These are phyloP conservation scores for Magnolia kwangsiensis DNA, from an alignment of 164 flowering plant genomes.

Conservation along the genomic window DNA sequence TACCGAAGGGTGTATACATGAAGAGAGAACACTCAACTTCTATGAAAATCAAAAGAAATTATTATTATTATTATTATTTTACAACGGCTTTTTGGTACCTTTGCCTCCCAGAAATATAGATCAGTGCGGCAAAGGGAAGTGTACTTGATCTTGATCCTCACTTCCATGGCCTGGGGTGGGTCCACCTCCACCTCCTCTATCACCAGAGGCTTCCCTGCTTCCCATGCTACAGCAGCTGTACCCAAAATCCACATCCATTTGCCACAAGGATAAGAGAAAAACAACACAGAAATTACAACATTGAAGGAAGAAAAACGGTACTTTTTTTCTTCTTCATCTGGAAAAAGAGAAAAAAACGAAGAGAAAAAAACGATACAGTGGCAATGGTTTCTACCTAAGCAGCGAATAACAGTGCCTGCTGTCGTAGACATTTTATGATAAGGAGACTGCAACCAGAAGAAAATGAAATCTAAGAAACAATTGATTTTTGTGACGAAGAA, in stretches of 20 bases:
- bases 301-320: not conserved
- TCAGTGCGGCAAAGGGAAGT: constrained; percentile 66
- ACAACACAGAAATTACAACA: not conserved
- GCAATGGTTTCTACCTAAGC: constrained; percentile 23
- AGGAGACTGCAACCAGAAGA: not conserved
- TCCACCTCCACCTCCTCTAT: constrained; percentile 64
- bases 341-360: not conserved
- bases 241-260: not conserved
- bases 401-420: constrained; percentile 32
- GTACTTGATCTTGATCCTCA: constrained; percentile 54
- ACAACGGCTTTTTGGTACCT: not conserved
- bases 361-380: not conserved
- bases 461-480: too few relatives aligned
- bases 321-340: not conserved
- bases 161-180: constrained; percentile 55
- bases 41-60: too few relatives aligned
- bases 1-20: too few relatives aligned
- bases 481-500: too few relatives aligned
- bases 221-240: constrained; percentile 58
- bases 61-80: too few relatives aligned
- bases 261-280: not conserved
- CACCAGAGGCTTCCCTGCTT: constrained; percentile 41
- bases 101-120: constrained; percentile 46
- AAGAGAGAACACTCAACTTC: too few relatives aligned
- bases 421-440: constrained; percentile 14